Base-by-base conservation (phyloP, 345 rosid species). In the Aethionema arabicum region DNA sequence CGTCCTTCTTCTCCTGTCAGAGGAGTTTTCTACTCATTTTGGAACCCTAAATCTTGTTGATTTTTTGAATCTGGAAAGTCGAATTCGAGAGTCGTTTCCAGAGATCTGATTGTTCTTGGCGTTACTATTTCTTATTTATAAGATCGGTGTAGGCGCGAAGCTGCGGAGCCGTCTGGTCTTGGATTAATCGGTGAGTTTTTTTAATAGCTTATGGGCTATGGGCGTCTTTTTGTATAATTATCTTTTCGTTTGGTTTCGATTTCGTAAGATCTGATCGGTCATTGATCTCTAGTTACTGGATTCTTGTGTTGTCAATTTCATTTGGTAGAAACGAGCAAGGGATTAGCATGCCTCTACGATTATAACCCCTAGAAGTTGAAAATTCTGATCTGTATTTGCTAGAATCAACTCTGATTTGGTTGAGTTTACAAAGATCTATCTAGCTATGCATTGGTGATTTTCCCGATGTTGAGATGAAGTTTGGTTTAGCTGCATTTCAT, bases 21-120 rank as follows among this genome's bases (percentile, higher is more conserved):
- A 32, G 31, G 70, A 71, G 49, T 56, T 48, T 35, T 37, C 40
- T 35, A 5, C 74, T 70, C 11, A 1, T 52, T 21, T 16, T 44
- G 56, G 32, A 72, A 59, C 70, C 75, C 71, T 53, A 58, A 37
- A 59, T 36, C 69, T 70, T 65, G 13, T 30, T 7, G 32, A 10
- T 48, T 21, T 37, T 37, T 53, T 56, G 35, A 50, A 52, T 52
- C 66, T 51, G 3, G 16, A 3, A 31, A 52, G 2, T n/a, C n/a
- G 11, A 63, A 38, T 61, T 40, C 11, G 21, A 35, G 16, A 41
- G 7, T 12, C 56, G 32, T 10, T 33, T 11, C 16, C 29, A 8
- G 36, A 64, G 70, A 71, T 70, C 74, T 63, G 69, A 43, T 14
- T 5, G 0, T 16, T 70, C 47, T 21, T 21, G 2, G 27, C 27